These are phyloP conservation scores for Lactifluus rugatus DNA, from an alignment of 768 basidiomycete genomes.

Conservation along the genomic window DNA sequence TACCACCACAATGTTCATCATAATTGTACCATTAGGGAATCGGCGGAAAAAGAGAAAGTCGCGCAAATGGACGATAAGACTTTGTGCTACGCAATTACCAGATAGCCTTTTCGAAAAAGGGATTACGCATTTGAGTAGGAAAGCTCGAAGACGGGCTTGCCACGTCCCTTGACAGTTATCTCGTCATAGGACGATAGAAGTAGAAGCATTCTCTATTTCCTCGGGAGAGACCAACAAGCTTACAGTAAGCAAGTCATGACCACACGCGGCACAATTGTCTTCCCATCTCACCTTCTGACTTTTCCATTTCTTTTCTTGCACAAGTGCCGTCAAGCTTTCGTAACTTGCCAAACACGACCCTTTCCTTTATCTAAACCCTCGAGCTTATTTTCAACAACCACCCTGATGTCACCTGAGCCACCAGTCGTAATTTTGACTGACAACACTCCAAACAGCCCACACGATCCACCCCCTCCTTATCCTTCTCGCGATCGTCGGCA, in stretches of 20 bases:
- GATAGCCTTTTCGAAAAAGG: background rate
- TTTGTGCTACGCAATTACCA: too few species aligned
- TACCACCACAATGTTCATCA: too few species aligned
- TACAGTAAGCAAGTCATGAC: too few species aligned
- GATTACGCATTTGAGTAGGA: background rate
- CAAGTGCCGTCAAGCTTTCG: background rate
- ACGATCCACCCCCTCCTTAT: slow-evolving; percentile 68
- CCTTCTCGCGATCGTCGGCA: slow-evolving; percentile 41
- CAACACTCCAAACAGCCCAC: slow-evolving; percentile 4
- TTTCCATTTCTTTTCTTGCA: too few species aligned
- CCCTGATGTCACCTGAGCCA: slow-evolving; percentile 11
- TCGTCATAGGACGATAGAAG: background rate
- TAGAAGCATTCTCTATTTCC: too few species aligned
- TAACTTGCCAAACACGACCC: background rate
- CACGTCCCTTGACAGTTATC: background rate
- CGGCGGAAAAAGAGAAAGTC: too few species aligned
- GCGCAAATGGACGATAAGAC: too few species aligned
- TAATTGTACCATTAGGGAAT: too few species aligned
- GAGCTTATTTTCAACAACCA: background rate
- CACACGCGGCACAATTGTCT: too few species aligned
- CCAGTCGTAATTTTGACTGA: background rate
- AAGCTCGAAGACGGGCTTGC: background rate
- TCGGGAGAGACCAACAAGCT: too few species aligned
- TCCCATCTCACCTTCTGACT: too few species aligned
- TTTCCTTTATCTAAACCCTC: background rate